Evolutionary conservation across 768 basidiomycete genomes (phyloP).

Genomic region (Pisolithus sp.): DNA sequence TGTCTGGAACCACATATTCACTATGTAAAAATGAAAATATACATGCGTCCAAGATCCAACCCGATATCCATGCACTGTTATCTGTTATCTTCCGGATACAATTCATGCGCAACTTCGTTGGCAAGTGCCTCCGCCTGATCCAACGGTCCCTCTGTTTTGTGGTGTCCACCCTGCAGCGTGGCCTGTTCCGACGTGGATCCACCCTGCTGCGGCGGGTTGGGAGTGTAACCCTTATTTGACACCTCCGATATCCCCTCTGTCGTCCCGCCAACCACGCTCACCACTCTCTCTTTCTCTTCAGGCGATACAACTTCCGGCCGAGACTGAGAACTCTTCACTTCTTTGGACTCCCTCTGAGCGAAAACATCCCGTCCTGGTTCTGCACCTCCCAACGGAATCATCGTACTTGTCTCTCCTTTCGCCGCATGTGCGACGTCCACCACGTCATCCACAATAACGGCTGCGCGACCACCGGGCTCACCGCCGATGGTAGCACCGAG

Average conservation of each 20-base stretch:
- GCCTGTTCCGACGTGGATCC: constrained; percentile 8
- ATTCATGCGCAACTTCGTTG: constrained; percentile 46
- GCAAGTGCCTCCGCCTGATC: constrained; percentile 46
- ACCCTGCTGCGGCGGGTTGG: not conserved
- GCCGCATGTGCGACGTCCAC: constrained; percentile 2
- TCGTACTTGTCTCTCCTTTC: constrained; percentile 26
- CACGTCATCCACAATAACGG: constrained; percentile 47
- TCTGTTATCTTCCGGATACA: constrained; percentile 37
- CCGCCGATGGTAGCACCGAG: constrained; percentile 46
- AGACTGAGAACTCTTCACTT: constrained; percentile 38
- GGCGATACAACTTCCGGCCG: not conserved
- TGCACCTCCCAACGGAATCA: constrained; percentile 42
- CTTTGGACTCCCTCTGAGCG: constrained; percentile 41
- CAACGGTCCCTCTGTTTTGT: constrained; percentile 35
- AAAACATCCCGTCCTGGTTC: constrained; percentile 78
- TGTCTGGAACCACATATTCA: no score
- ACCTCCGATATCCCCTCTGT: not conserved
- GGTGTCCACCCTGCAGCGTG: constrained; percentile 4
- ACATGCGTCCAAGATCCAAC: constrained; percentile 5
- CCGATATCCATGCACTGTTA: constrained; percentile 4
- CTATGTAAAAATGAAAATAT: not conserved
- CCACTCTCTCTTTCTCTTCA: constrained; percentile 6
- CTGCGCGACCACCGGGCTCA: constrained; percentile 46
- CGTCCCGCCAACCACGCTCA: not conserved
- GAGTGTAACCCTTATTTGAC: not conserved